phyloP scores from a whole-genome alignment of 148 eudicot species.

The Arbutus unedo region DNA sequence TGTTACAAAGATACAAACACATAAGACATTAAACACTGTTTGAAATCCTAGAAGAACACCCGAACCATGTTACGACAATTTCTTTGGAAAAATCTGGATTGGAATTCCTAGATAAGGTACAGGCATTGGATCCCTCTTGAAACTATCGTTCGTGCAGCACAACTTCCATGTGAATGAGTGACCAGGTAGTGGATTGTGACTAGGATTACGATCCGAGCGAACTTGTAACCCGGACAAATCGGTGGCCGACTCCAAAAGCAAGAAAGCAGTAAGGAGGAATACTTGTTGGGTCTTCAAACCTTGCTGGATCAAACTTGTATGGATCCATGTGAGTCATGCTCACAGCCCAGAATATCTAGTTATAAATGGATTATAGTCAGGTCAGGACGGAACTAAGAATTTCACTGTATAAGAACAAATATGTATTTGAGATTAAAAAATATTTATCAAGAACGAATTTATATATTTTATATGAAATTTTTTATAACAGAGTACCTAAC shows the following conservation, averaged over 20 bases:
- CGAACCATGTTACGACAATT: neutral
- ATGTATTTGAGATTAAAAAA: too few relatives aligned
- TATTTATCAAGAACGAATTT: too few relatives aligned
- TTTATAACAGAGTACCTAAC: too few relatives aligned
- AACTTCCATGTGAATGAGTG: constrained; percentile 38
- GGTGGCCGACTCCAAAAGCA: constrained; percentile 43
- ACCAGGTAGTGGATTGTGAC: constrained; percentile 38
- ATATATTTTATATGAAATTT: too few relatives aligned
- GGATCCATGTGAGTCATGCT: constrained; percentile 10
- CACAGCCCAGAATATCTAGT: too few relatives aligned
- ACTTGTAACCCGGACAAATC: constrained; percentile 48
- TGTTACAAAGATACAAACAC: too few relatives aligned
- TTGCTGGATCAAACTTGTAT: constrained; percentile 36
- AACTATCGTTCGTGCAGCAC: constrained; percentile 31
- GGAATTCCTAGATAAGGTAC: constrained; percentile 41
- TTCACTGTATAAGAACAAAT: too few relatives aligned
- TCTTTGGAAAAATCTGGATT: constrained; percentile 23
- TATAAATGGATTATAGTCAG: too few relatives aligned
- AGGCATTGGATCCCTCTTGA: constrained; percentile 43
- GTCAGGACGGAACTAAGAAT: too few relatives aligned
- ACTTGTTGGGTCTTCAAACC: constrained; percentile 37
- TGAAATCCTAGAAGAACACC: too few relatives aligned
- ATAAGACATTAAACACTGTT: too few relatives aligned
- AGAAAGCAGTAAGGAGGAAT: constrained; percentile 40
- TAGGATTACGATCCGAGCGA: constrained; percentile 44